phyloP scores from a whole-genome alignment of 2,329 filamentous ascomycete genomes.

The Aureobasidium mangrovei region DNA sequence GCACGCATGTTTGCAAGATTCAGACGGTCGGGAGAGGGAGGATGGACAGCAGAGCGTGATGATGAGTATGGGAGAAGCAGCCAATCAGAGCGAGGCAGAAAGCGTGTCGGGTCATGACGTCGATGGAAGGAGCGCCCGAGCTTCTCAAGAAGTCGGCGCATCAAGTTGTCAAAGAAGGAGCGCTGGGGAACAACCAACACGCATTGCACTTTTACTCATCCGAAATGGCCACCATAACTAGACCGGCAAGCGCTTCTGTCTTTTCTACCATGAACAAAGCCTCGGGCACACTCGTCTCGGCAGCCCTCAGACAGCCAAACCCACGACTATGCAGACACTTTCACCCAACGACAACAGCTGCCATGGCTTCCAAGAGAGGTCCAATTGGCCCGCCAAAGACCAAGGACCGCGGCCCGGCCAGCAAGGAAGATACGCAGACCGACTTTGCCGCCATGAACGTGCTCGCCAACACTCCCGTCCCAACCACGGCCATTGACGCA shows the following conservation, averaged over 20 bases:
- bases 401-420: constrained; percentile 52
- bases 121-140: neutral
- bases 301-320: constrained; percentile 1
- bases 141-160: neutral
- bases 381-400: constrained; percentile 31
- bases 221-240: constrained; percentile 1
- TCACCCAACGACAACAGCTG: neutral
- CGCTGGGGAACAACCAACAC: neutral
- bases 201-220: neutral
- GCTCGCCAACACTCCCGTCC: constrained; percentile 62
- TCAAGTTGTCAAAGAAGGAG: neutral
- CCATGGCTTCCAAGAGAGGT: neutral
- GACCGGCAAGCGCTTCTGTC: neutral
- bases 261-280: neutral
- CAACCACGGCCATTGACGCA: constrained; percentile 74
- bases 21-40: neutral
- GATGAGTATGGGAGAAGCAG: neutral
- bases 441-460: constrained; percentile 74
- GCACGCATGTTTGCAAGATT: constrained; percentile 1
- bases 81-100: neutral
- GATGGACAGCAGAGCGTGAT: neutral
- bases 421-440: constrained; percentile 54
- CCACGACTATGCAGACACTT: neutral
- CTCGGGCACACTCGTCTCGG: neutral
- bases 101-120: neutral